These are phyloP conservation scores for Beverwykella pulmonaria DNA, from an alignment of 495 filamentous ascomycete genomes.

Conservation along the genomic window DNA sequence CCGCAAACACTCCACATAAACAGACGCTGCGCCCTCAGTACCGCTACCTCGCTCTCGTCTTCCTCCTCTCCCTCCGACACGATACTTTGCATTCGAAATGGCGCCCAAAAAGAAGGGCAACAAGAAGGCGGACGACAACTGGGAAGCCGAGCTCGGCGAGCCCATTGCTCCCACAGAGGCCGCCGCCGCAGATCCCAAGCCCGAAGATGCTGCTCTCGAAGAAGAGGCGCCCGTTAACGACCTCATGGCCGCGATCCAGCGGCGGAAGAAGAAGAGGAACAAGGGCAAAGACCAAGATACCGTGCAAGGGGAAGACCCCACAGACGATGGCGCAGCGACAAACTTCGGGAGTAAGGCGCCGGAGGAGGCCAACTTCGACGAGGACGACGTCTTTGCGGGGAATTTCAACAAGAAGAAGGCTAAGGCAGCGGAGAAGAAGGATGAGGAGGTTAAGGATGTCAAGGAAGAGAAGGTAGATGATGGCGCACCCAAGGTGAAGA, in stretches of 20 bases:
- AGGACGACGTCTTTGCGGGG: constrained; percentile 71
- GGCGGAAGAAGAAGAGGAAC: constrained; percentile 91
- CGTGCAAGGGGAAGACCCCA: constrained; percentile 69
- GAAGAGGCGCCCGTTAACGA: constrained; percentile 63
- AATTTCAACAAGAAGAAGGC: constrained; percentile 63
- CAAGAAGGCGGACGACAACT: constrained; percentile 79
- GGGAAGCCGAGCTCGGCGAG: constrained; percentile 95
- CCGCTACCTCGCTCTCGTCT: not conserved
- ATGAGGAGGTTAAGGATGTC: constrained; percentile 48
- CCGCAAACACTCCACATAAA: not conserved
- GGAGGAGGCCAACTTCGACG: constrained; percentile 82
- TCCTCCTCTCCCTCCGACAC: not conserved
- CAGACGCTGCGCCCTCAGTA: not conserved
- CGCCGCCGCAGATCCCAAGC: constrained; percentile 53
- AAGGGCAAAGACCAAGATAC: constrained; percentile 84
- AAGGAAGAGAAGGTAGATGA: constrained; percentile 59
- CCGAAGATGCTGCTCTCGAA: constrained; percentile 52
- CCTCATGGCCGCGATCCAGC: constrained; percentile 83
- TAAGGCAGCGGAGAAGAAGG: constrained; percentile 52
- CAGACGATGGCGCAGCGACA: constrained; percentile 46
- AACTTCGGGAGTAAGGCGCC: constrained; percentile 69
- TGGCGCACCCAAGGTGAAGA: constrained; percentile 70
- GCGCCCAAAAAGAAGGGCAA: constrained; percentile 93
- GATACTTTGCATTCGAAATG: constrained; percentile 54
- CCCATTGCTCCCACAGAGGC: constrained; percentile 45